phyloP scores from a whole-genome alignment of 257 asterid species.

The Scutellaria baicalensis region DNA sequence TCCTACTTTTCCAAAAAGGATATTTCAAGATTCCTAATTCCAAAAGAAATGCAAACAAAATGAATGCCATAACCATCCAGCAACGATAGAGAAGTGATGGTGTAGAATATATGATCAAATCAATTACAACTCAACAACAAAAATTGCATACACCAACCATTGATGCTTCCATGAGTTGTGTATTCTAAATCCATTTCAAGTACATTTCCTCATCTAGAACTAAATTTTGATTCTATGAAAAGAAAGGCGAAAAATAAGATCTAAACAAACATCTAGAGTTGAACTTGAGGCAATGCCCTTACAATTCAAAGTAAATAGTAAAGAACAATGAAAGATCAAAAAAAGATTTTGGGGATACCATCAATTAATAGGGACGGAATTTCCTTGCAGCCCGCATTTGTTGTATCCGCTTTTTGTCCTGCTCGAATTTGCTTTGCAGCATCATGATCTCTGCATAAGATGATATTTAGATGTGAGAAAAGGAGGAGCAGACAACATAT shows the following conservation, averaged over 20 bases:
- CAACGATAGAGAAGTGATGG: too few relatives aligned
- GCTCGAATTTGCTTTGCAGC: conserved; percentile 90
- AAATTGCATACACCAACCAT: too few relatives aligned
- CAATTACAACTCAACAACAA: too few relatives aligned
- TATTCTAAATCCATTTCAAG: not conserved
- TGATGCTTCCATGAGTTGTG: too few relatives aligned
- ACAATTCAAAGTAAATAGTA: not conserved
- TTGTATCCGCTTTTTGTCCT: conserved; percentile 88
- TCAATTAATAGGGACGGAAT: conserved; percentile 62
- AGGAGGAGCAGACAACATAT: not conserved
- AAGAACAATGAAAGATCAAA: not conserved
- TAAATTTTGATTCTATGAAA: not conserved
- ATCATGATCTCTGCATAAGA: conserved; percentile 66
- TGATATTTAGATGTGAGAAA: not conserved
- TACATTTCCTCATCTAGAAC: not conserved
- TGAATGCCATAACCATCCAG: too few relatives aligned
- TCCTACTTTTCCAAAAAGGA: too few relatives aligned
- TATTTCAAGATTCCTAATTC: too few relatives aligned
- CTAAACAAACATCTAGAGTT: not conserved
- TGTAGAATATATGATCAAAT: too few relatives aligned
- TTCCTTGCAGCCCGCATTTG: conserved; percentile 83
- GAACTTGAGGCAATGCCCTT: not conserved
- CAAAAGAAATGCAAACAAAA: too few relatives aligned
- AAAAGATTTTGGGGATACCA: not conserved
- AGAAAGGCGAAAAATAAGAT: not conserved